Evolutionary conservation across 1,139 yeast species (phyloP), one percentile per base, ranked within the genome.

Genomic region (Sugiyamaella japonica): DNA sequence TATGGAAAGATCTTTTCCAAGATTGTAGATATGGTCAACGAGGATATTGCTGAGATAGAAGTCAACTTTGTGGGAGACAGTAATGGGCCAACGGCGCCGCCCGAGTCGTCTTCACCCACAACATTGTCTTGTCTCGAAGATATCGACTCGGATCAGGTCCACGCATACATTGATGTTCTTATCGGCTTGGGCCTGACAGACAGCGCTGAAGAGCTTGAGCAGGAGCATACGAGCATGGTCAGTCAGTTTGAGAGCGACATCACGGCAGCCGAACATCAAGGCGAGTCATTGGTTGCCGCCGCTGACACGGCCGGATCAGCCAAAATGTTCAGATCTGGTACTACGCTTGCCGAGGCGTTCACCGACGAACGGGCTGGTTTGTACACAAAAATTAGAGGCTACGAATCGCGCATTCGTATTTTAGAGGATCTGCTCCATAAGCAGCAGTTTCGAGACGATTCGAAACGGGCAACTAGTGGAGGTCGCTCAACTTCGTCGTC

Each of bases 321-420:
- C 16, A 41, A 36, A 25, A 17, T 49, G 32, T 40, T 37, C 41
- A 49, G 29, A 25, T 49, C 48, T 15, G 53, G 48, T 15, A 39
- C 31, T 15, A 39, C 31, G 10, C 45, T 40, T 4, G n/a, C 39
- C 4, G 45, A 39, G 12, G 45, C 46, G 13, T 48, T 17, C 31
- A 40, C 40, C 7, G 39, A 48, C 7, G 47, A 48, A 25, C 17
- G 51, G 8, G 48, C 45, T 39, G 15, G 41, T 0, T 36, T 43
- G 28, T 17, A 46, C 25, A 28, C 15, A 7, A 31, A 43, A 7
- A 38, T 37, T n/a, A 38, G 60, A 37, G 64, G 65, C 28, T 67
- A 73, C 50, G 72, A 74, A 56, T 61, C 73, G 25, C 66, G 76
- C 29, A 70, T 73, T 48, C 66, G 73, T 39, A 63, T 72, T 56